Percentiles rank a stretch among this genome's conserved stretches.
Evolutionary conservation across 129 eudicot species (phyloP).

Genomic region (Dittrichia graveolens): DNA sequence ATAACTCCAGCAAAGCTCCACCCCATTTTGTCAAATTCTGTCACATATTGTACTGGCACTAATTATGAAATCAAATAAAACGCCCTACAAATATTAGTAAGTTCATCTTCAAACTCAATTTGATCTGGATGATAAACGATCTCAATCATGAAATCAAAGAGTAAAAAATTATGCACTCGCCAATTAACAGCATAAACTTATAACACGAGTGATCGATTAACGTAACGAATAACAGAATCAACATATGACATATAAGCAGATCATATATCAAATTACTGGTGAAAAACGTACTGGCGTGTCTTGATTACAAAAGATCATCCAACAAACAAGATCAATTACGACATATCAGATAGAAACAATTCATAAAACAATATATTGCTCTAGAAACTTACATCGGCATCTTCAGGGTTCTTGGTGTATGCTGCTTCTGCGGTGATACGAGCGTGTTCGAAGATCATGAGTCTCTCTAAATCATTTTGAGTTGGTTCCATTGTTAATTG

Average conservation of each 20-base stretch:
- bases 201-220: not conserved
- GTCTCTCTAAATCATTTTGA: conserved; percentile 55
- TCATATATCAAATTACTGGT: not conserved
- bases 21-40: conserved; percentile 96
- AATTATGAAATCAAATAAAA: too few species aligned
- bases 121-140: not conserved
- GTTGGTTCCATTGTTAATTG: conserved; percentile 34
- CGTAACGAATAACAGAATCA: too few species aligned
- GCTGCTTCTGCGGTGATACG: conserved; percentile 71
- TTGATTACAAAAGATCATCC: not conserved
- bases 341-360: conserved; percentile 4
- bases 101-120: not conserved
- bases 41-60: not conserved
- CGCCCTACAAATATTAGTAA: too few species aligned
- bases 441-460: conserved; percentile 76
- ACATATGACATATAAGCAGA: not conserved
- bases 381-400: conserved; percentile 54
- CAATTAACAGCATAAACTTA: not conserved
- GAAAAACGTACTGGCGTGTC: not conserved
- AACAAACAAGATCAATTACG: not conserved
- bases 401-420: conserved; percentile 63
- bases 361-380: not conserved
- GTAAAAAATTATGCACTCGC: too few species aligned
- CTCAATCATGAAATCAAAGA: not conserved
- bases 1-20: conserved; percentile 77